These are phyloP conservation scores for Cornus kousa DNA, from an alignment of 148 eudicot species.

Conservation along the genomic window DNA sequence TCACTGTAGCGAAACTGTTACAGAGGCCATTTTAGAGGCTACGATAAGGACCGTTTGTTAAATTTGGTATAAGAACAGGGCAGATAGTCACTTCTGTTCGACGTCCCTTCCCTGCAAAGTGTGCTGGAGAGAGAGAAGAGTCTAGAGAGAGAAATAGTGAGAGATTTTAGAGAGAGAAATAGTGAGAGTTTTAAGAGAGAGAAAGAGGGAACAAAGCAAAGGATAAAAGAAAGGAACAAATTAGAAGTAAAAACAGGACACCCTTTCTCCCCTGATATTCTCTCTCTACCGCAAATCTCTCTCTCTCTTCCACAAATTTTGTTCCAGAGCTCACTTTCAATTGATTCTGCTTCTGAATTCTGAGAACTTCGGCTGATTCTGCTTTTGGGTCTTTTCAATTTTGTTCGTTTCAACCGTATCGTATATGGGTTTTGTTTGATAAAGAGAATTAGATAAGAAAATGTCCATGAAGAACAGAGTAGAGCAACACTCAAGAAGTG, in stretches of 20 bases:
- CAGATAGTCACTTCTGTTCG: constrained; percentile 34
- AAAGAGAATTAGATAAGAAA: constrained; percentile 21
- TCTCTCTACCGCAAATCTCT: background rate
- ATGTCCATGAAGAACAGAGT: constrained; percentile 59
- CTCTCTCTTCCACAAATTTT: constrained; percentile 13
- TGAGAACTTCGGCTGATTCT: background rate
- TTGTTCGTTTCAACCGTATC: background rate
- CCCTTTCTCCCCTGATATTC: background rate
- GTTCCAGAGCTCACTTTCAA: constrained; percentile 5
- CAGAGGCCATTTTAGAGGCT: background rate
- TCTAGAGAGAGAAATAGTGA: background rate
- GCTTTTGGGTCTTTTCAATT: constrained; percentile 6
- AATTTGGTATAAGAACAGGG: constrained; percentile 9
- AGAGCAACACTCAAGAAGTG: constrained; percentile 41
- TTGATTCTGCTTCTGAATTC: constrained; percentile 3
- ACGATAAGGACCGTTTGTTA: constrained; percentile 18
- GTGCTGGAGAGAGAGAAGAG: constrained; percentile 12
- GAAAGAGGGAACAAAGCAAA: constrained; percentile 14
- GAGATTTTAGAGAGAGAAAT: background rate
- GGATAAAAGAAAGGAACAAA: constrained; percentile 22
- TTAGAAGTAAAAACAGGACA: constrained; percentile 8
- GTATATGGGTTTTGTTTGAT: background rate
- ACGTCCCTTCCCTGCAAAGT: constrained; percentile 43
- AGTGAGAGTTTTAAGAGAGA: background rate
- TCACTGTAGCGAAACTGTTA: background rate